Percentiles rank a stretch among this genome's conserved stretches.
These are phyloP conservation scores for Fusarium dlaminii DNA, from an alignment of 2,329 filamentous ascomycete genomes.

Conservation along the genomic window DNA sequence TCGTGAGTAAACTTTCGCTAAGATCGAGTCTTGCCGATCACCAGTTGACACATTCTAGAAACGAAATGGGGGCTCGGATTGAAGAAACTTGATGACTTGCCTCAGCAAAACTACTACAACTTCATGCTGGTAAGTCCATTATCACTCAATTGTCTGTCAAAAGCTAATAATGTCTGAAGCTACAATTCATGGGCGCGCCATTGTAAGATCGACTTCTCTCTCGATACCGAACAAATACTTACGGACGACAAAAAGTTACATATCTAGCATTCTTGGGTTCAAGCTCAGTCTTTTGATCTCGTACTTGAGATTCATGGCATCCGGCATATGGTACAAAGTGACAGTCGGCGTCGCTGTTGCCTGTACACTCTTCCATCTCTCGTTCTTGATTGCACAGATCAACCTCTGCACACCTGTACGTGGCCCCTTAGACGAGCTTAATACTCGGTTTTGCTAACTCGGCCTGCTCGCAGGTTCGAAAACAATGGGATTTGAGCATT, in stretches of 20 bases:
- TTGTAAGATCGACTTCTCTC: constrained; percentile 46
- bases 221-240: not conserved
- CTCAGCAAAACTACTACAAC: constrained; percentile 48
- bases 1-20: constrained; percentile 42
- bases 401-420: constrained; percentile 49
- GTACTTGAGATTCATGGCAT: constrained; percentile 56
- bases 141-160: fast-evolving
- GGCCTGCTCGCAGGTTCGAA: constrained; percentile 12
- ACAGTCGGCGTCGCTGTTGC: constrained; percentile 49
- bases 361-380: constrained; percentile 52
- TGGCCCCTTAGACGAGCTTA: not conserved
- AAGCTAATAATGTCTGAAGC: constrained; percentile 2
- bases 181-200: constrained; percentile 54
- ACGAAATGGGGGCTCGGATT: constrained; percentile 56
- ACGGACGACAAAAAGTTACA: constrained; percentile 45
- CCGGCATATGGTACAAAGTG: constrained; percentile 44
- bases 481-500: constrained; percentile 54
- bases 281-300: constrained; percentile 57
- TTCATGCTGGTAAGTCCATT: constrained; percentile 36
- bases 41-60: constrained; percentile 42
- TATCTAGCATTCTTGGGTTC: constrained; percentile 56
- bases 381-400: constrained; percentile 49
- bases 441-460: not conserved
- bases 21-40: not conserved
- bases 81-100: constrained; percentile 48